Base-by-base conservation (phyloP, 352 stramenopile genomes). In the Blastocystis sp. region DNA sequence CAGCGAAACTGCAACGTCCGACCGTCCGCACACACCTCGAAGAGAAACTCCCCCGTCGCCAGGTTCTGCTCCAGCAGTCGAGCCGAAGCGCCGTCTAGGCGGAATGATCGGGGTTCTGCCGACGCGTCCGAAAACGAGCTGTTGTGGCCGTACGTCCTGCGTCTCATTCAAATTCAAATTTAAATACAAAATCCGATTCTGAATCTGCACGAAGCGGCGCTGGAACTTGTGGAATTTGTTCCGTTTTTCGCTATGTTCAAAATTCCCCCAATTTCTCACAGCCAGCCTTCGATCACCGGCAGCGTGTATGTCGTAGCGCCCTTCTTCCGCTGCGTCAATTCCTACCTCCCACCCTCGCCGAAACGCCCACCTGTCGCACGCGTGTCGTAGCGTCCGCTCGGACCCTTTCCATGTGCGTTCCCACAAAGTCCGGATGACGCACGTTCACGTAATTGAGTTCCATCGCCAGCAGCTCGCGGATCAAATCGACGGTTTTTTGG, bases 381-480 rank as follows among this genome's bases (percentile, higher is more conserved):
- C 18, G n/a, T 11, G 56, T 29, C 24, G 56, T 65, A 21, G 56
- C 56, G n/a, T 65, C 56, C 56, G 40, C 56, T 21, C 56, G 56
- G 18, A 65, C 56, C 29, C 40, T 65, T 29, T 65, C 56, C n/a
- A 65, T 65, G 56, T 65, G 56, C 56, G 56, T 65, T 8, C 56
- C 56, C n/a, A 42, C 40, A 29, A 65, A 65, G 29, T 65, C 96
- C 4, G 96, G 96, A 90, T 99, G 96, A 88, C 96, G 97, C 27
- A 95, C 99, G 90, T 99, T 99, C 86, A 99, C 96, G 89, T 98
- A 98, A 6, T 95, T 94, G 76, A 98, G 88, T 90, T 99, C 96
- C 86, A 98, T 97, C 87, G 97, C 93, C 76, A 99, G 96, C 18
- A 99, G 88, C 88, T 99, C 98, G 29, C 92, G 91, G 75, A 99